These are phyloP conservation scores for Hericium erinaceus DNA, from an alignment of 768 basidiomycete genomes.

Conservation along the genomic window DNA sequence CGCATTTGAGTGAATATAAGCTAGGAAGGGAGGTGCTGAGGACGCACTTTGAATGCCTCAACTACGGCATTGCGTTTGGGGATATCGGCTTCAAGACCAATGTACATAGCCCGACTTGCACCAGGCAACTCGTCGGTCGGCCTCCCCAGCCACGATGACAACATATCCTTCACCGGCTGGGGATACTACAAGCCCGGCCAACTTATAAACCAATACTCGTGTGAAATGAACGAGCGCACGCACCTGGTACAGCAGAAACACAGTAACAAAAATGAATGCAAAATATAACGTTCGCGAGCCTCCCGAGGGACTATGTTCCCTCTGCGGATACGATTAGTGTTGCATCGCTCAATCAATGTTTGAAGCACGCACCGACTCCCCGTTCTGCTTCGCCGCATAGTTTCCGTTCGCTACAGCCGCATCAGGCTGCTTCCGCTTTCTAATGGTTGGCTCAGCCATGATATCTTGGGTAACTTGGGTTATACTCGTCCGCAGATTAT, in stretches of 20 bases:
- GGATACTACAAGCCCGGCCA: slow-evolving; percentile 3
- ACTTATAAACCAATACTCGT: neutral
- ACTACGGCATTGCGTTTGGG: slow-evolving; percentile 62
- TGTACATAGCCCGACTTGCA: slow-evolving; percentile 2
- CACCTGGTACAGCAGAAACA: slow-evolving; percentile 7
- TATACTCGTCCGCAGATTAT: neutral
- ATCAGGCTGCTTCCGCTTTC: neutral
- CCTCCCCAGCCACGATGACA: slow-evolving; percentile 5
- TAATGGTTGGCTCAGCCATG: neutral
- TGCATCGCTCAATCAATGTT: neutral
- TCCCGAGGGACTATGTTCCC: neutral
- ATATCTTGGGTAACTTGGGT: neutral
- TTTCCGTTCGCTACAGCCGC: neutral
- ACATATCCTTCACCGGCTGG: neutral
- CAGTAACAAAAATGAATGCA: neutral
- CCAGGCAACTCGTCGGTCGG: slow-evolving; percentile 12
- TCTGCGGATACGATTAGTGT: neutral
- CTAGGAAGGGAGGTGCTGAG: neutral
- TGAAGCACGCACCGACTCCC: neutral
- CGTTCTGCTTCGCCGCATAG: neutral
- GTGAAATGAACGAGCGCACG: neutral
- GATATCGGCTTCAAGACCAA: slow-evolving; percentile 45
- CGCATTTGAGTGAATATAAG: slow-evolving; percentile 8
- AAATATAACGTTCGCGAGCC: neutral
- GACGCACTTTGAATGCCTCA: slow-evolving; percentile 66